Evolutionary conservation across 2,329 filamentous ascomycete genomes (phyloP), one percentile per base, ranked within the genome.

Genomic region (Ophiostoma angusticollis): DNA sequence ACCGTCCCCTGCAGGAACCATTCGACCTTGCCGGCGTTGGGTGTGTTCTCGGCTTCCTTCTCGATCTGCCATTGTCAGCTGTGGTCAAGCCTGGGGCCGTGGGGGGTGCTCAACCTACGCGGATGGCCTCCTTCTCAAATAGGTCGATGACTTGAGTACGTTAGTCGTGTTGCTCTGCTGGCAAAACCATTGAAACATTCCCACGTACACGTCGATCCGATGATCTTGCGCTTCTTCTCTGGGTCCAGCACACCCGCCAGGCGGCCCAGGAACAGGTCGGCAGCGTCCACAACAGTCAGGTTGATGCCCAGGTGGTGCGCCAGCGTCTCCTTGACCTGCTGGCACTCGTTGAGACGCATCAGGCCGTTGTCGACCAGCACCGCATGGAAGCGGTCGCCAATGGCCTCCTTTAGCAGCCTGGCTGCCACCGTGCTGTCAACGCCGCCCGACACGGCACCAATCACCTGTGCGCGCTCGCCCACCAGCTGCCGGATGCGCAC

Each of bases 351-450:
- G 22, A 91, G 68, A 28, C 91, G 77, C 71, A 98, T 38, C 52
- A 47, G 49, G 45, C 84, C 86, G 49, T 83, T 94, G 62, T 96
- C 80, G 7, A 95, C 77, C 16, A 94, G 71, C 73, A 58, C 51
- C 25, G 55, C 56, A 39, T 58, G 54, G 65, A 94, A 93, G 13
- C 86, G 72, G 54, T 86, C 78, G 18, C 81, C 68, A 54, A 95
- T 94, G 6, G 86, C 86, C 53, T 85, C 77, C 49, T 54, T 52
- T 52, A 57, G 89, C 16, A 95, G 68, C 58, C 78, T 82, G 0
- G 84, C 84, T 2, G 80, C 86, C 9, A 95, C 87, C 3, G 87
- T 95, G 9, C 75, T 82, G 59, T 95, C 87, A 13, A 95, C 87
- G 52, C 87, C 87, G 48, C 87, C 86, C 35, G 52, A 60, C 23